Percentiles rank a stretch among this genome's conserved stretches.
Conservation (phyloP, 768 basidiomycete genomes). For the Boletus sensibilis region DNA sequence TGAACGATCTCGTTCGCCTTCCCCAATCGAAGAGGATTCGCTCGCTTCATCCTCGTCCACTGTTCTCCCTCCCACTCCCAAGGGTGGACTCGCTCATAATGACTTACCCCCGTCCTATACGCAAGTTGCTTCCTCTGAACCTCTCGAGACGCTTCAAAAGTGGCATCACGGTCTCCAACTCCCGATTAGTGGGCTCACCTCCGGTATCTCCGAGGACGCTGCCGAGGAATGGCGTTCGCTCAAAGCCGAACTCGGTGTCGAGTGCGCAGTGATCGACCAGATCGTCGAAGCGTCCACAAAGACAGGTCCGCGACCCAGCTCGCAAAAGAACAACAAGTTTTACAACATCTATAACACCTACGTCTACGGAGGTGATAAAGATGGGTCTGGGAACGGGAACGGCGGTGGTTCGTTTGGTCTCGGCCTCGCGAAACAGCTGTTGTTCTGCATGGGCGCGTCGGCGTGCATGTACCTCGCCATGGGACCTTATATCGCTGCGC, state of each 20-base stretch:
- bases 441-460: constrained; percentile 61
- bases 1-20: constrained; percentile 43
- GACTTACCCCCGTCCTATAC: constrained; percentile 78
- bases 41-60: constrained; percentile 75
- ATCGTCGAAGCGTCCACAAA: constrained; percentile 45
- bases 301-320: constrained; percentile 32
- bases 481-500: constrained; percentile 56
- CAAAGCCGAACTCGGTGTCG: constrained; percentile 76
- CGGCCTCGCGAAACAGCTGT: constrained; percentile 44
- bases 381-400: constrained; percentile 24
- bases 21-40: constrained; percentile 49
- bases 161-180: constrained; percentile 64
- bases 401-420: constrained; percentile 30
- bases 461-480: constrained; percentile 61
- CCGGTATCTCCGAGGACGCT: constrained; percentile 64
- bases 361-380: constrained; percentile 47
- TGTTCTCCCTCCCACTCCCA: constrained; percentile 68
- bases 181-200: constrained; percentile 42
- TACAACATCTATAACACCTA: constrained; percentile 88
- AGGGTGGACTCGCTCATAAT: constrained; percentile 36
- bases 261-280: constrained; percentile 75
- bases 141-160: constrained; percentile 59
- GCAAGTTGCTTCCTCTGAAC: constrained; percentile 51
- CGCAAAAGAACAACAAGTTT: constrained; percentile 55
- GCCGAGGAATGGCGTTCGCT: constrained; percentile 76